Percentiles rank a stretch among this genome's conserved stretches.
Evolutionary conservation across 225 moss, liverwort and hornwort species (phyloP).

Genomic region (Neckera pumila): DNA sequence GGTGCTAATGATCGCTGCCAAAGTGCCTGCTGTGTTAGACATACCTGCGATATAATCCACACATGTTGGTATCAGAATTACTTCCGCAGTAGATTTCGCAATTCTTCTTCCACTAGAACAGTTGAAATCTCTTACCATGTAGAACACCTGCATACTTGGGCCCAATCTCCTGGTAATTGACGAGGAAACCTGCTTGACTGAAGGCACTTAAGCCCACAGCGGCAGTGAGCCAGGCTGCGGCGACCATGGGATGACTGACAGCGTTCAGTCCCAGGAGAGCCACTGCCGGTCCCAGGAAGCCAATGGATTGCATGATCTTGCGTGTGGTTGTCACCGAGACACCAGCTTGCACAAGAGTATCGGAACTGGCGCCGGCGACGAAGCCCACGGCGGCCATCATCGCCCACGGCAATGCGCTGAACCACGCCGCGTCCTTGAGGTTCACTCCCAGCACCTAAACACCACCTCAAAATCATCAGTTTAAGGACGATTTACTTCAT

Average conservation of each 20-base stretch:
- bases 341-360: constrained; percentile 39
- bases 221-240: constrained; percentile 68
- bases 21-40: constrained; percentile 67
- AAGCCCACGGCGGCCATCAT: constrained; percentile 80
- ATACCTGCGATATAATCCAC: constrained; percentile 35
- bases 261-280: constrained; percentile 59
- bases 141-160: constrained; percentile 80
- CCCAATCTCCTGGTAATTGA: constrained; percentile 88
- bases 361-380: constrained; percentile 60
- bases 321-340: constrained; percentile 55
- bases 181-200: constrained; percentile 83
- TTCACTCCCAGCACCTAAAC: constrained; percentile 70
- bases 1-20: constrained; percentile 73
- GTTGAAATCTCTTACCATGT: constrained; percentile 40
- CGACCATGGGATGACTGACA: constrained; percentile 48
- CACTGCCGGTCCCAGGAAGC: constrained; percentile 68
- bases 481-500: neutral
- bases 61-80: neutral
- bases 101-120: neutral
- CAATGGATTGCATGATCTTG: constrained; percentile 78
- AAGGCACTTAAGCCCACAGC: constrained; percentile 76
- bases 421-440: constrained; percentile 77
- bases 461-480: neutral
- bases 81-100: neutral
- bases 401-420: constrained; percentile 76